Evolutionary conservation across 2,329 filamentous ascomycete species (phyloP), one percentile per base, ranked within the genome.

Genomic region (Byssothecium circinans): DNA sequence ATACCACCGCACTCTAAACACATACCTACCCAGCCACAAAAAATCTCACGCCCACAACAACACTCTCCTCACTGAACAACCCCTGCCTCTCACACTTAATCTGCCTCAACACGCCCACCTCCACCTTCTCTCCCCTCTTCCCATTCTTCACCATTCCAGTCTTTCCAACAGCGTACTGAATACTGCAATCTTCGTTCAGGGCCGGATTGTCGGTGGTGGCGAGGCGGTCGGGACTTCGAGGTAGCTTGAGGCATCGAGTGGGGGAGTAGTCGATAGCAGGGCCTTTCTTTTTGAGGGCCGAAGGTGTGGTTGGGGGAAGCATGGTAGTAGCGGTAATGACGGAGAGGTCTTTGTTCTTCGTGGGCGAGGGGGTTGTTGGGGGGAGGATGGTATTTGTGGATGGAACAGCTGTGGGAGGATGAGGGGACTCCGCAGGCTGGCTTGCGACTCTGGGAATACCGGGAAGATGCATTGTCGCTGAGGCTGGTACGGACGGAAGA

Each of bases 1-100:
- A n/a, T n/a, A n/a, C n/a, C n/a, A n/a, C n/a, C n/a, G n/a, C n/a
- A n/a, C n/a, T n/a, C n/a, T n/a, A n/a, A n/a, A n/a, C n/a, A n/a
- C n/a, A n/a, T n/a, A n/a, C n/a, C n/a, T 20, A 39, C 19, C 49
- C 58, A 17, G 53, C 42, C 20, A 76, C 63, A 23, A 74, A 64
- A 53, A 74, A 75, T 34, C 74, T 63, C 49, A 75, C 66, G 2
- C 72, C 74, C 18, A 72, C 64, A 10, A 76, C 60, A 27, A 77
- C 61, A 20, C 65, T 63, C 3, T 72, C 64, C 56, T 76, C 74
- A 19, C 54, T 56, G 49, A 76, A 77, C 18, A 62, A 49, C 6
- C 73, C 74, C 19, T 62, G 56, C 44, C 71, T 61, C 49, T 71
- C 70, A 36, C 69, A 65, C 35, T 60, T 61, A 1, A 75, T 58